phyloP scores from a whole-genome alignment of 257 asterid species.

The Petunia secreta region DNA sequence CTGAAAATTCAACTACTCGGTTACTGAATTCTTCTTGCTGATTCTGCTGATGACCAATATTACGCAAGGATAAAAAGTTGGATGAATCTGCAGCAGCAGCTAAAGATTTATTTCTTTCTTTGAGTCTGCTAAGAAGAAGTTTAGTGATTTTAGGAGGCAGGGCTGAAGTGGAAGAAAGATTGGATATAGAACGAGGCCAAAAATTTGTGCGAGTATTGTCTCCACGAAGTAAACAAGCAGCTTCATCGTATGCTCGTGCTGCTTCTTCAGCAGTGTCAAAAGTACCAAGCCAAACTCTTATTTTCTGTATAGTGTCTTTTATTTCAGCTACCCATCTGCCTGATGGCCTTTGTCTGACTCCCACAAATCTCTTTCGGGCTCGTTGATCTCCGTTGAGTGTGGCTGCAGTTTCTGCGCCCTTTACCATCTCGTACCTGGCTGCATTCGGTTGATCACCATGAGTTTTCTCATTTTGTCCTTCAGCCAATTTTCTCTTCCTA shows the following conservation, averaged over 20 bases:
- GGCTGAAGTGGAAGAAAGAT: constrained; percentile 50
- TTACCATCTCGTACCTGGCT: constrained; percentile 42
- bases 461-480: constrained; percentile 29
- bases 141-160: constrained; percentile 71
- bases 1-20: constrained; percentile 43
- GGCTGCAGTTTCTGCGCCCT: constrained; percentile 24
- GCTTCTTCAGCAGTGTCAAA: constrained; percentile 34
- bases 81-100: constrained; percentile 25
- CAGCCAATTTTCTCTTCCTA: constrained; percentile 63
- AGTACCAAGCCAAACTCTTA: constrained; percentile 33
- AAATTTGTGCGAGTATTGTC: constrained; percentile 79
- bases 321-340: constrained; percentile 35
- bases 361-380: constrained; percentile 59
- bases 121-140: constrained; percentile 63
- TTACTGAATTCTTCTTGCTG: constrained; percentile 21
- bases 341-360: constrained; percentile 32
- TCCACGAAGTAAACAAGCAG: constrained; percentile 85
- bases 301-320: constrained; percentile 31
- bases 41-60: not conserved
- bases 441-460: constrained; percentile 10
- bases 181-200: constrained; percentile 56
- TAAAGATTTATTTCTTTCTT: constrained; percentile 55
- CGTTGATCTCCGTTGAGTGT: constrained; percentile 47
- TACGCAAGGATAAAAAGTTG: constrained; percentile 16
- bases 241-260: constrained; percentile 38